Conservation (phyloP, 1,139 yeast species). For the Yarrowia galli region DNA sequence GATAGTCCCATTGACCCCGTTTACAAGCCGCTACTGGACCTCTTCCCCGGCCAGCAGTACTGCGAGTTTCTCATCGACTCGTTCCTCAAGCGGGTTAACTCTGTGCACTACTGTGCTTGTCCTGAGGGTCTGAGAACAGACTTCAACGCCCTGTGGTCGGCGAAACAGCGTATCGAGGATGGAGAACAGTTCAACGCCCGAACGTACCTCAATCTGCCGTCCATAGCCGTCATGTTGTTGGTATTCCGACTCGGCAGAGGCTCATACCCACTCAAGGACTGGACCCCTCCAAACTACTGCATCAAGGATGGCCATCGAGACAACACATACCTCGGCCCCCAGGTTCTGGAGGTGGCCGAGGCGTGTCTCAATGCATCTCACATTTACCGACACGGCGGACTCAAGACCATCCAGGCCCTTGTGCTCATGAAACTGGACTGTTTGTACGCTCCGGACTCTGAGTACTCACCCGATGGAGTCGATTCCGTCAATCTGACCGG, state of each 20-base stretch:
- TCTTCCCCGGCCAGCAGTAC: slow-evolving; percentile 38
- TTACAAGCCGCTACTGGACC: slow-evolving; percentile 25
- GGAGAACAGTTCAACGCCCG: slow-evolving; percentile 35
- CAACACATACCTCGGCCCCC: slow-evolving; percentile 25
- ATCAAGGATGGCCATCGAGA: slow-evolving; percentile 35
- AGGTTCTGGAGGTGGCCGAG: slow-evolving; percentile 34
- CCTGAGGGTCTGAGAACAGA: slow-evolving; percentile 28
- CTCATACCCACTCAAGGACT: slow-evolving; percentile 33
- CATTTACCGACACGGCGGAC: slow-evolving; percentile 21
- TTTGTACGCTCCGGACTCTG: slow-evolving; percentile 24
- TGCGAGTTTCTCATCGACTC: slow-evolving; percentile 36
- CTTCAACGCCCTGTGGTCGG: slow-evolving; percentile 37
- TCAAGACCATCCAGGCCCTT: slow-evolving; percentile 36
- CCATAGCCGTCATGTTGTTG: slow-evolving; percentile 29
- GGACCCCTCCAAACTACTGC: slow-evolving; percentile 39
- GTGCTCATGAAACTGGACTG: slow-evolving; percentile 38
- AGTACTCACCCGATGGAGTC: slow-evolving; percentile 29
- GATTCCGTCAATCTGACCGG: slow-evolving; percentile 37
- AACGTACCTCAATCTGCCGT: slow-evolving; percentile 33
- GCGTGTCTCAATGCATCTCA: slow-evolving; percentile 28
- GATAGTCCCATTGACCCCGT: slow-evolving; percentile 36
- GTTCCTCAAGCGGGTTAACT: slow-evolving; percentile 30
- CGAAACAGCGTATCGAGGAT: slow-evolving; percentile 32
- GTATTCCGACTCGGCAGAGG: slow-evolving; percentile 33
- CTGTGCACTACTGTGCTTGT: slow-evolving; percentile 31